A percentile compares a stretch with the other conserved stretches of the same genome.
phyloP scores from a whole-genome alignment of 176 grass and related monocot genomes.

The Leersia perrieri region DNA sequence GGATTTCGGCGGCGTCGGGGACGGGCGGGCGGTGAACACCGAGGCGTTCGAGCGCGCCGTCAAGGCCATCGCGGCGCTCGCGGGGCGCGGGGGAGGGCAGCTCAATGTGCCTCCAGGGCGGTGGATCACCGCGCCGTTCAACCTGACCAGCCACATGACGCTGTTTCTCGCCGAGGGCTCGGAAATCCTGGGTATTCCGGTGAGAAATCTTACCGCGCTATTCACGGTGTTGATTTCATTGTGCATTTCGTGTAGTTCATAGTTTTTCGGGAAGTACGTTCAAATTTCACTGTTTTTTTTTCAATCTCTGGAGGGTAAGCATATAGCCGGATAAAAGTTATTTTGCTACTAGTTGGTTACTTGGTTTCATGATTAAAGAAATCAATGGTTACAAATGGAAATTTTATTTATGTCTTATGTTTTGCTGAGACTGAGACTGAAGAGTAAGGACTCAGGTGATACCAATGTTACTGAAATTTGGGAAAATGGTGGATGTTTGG shows the following conservation, averaged over 20 bases:
- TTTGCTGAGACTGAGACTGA: not conserved
- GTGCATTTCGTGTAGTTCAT: not conserved
- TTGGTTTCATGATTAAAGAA: constrained; percentile 9
- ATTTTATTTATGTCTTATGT: not conserved
- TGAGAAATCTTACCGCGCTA: constrained; percentile 31
- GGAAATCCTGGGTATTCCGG: constrained; percentile 74
- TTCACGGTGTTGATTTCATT: not conserved
- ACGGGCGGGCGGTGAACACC: constrained; percentile 76
- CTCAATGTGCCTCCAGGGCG: constrained; percentile 72
- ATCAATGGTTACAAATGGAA: not conserved
- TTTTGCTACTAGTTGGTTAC: constrained; percentile 3
- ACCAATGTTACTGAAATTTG: not conserved
- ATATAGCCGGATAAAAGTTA: not conserved
- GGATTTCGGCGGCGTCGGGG: constrained; percentile 76
- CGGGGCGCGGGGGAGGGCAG: constrained; percentile 59
- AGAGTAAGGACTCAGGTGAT: not conserved
- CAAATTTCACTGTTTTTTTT: not conserved
- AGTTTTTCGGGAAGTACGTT: not conserved
- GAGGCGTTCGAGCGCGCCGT: constrained; percentile 80
- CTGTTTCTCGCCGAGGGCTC: constrained; percentile 81
- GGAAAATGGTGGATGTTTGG: not conserved
- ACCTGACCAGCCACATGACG: constrained; percentile 91
- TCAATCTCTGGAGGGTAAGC: not conserved
- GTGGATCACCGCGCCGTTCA: constrained; percentile 92
- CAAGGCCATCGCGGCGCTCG: constrained; percentile 42